Base-by-base conservation (phyloP, 2,329 filamentous ascomycete genomes). In the Penicillium corylophilum region DNA sequence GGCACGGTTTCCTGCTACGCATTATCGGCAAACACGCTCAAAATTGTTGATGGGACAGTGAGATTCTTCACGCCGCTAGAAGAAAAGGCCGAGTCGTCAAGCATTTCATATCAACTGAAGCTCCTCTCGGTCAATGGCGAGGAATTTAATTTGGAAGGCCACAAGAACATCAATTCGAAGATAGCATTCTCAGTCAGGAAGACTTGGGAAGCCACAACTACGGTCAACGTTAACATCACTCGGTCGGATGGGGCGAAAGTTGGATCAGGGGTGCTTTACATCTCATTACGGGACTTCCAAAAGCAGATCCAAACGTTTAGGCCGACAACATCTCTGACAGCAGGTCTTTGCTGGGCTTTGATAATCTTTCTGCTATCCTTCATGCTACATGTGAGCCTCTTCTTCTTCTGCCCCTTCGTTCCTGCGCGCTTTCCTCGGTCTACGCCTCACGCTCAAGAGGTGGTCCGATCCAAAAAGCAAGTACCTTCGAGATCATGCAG, bases 161-260 rank as follows among this genome's bases (percentile, higher is more conserved):
- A 47, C n/a, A 40, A 46, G 46, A 3, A 55, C 2, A 44, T 61
- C 20, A 41, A 51, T 36, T 39, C 49, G 1, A 31, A 15, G 10
- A 36, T 50, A 12, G 43, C 55, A 5, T 52, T 60, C 16, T 56
- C 51, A 1, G 13, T 46, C n/a, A 41, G 43, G 10, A 50, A 50
- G 18, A 51, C 55, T 8, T 60, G 57, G 59, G 31, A 54, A 31
- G 53, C 51, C 20, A 60, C 55, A 28, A 59, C 55, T 7, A 53
- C 50, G 1, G 40, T 60, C 9, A 51, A 55, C 16, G 22, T 54
- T 22, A 43, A n/a, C n/a, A 46, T 59, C 38, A 33, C 35, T 24
- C 43, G 33, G 24, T 26, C 7, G n/a, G 46, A 52, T 7, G 53
- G 41, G 24, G 31, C 18, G 22, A 29, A 42, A 10, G 15, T 57